phyloP scores from a whole-genome alignment of 306 rosid species.

The Vigna trinervia region DNA sequence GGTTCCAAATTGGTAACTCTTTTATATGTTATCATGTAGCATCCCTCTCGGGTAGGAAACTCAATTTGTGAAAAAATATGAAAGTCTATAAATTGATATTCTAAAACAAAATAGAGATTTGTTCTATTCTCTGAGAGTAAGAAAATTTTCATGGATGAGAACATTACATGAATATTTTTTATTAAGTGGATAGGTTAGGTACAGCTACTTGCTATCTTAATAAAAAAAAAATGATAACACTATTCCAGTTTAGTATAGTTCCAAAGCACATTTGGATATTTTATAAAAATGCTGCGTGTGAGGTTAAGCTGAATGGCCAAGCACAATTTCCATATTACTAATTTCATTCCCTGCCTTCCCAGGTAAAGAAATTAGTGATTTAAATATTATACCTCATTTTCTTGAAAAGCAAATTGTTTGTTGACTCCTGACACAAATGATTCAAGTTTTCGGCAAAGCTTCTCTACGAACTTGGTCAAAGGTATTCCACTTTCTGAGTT shows the following conservation, averaged over 20 bases:
- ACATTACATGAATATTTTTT: constrained; percentile 30
- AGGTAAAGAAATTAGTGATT: constrained; percentile 18
- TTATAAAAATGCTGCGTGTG: constrained; percentile 23
- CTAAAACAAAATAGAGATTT: constrained; percentile 7
- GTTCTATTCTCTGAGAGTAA: constrained; percentile 18
- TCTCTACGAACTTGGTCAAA: constrained; percentile 59
- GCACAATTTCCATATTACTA: constrained; percentile 25
- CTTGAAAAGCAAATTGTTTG: constrained; percentile 73
- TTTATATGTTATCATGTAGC: constrained; percentile 26
- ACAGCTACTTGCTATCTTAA: constrained; percentile 17
- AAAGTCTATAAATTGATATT: constrained; percentile 14
- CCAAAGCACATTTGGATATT: constrained; percentile 31
- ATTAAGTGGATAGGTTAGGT: constrained; percentile 7
- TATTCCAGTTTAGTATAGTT: constrained; percentile 23
- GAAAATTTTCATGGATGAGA: constrained; percentile 25
- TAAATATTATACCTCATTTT: constrained; percentile 67
- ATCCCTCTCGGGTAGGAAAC: constrained; percentile 32
- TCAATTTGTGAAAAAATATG: constrained; percentile 19
- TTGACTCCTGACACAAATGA: constrained; percentile 59
- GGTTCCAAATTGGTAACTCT: constrained; percentile 44
- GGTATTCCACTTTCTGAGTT: constrained; percentile 53
- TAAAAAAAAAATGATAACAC: not conserved
- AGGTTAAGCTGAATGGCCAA: constrained; percentile 34
- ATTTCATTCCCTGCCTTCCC: constrained; percentile 30
- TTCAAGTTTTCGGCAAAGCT: constrained; percentile 73